phyloP scores from a whole-genome alignment of 2,329 filamentous ascomycete genomes.

The Xylariaceae sp. region DNA sequence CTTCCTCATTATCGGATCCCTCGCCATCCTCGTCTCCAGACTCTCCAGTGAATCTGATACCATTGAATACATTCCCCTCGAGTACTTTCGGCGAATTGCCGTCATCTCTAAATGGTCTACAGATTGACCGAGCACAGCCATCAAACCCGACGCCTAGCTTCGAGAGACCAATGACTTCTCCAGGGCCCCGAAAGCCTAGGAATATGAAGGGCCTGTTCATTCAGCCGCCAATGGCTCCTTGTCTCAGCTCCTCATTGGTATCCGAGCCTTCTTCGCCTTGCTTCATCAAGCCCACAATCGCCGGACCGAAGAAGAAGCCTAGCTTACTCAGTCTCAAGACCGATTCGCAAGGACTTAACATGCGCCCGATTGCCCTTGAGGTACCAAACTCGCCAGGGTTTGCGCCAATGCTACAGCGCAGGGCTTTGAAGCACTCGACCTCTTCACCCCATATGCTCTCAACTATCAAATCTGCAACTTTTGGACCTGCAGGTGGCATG shows the following conservation, averaged over 20 bases:
- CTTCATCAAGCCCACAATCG: conserved; percentile 78
- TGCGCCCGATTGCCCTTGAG: conserved; percentile 48
- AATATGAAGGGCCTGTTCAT: conserved; percentile 85
- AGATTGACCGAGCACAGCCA: conserved; percentile 32
- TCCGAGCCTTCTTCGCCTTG: conserved; percentile 70
- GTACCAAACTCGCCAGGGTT: conserved; percentile 55
- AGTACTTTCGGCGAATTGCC: conserved; percentile 52
- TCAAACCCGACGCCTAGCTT: conserved; percentile 31
- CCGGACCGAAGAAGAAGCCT: conserved; percentile 69
- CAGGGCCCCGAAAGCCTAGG: conserved; percentile 68
- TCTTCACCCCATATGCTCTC: conserved; percentile 67
- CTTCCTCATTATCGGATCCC: conserved; percentile 82
- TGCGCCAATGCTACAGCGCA: conserved; percentile 58
- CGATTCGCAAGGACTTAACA: conserved; percentile 55
- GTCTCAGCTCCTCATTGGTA: conserved; percentile 48
- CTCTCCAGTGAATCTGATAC: conserved; percentile 74
- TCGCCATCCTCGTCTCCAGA: conserved; percentile 92
- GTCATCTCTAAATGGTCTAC: conserved; percentile 45
- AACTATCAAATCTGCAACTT: conserved; percentile 56
- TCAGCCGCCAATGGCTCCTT: conserved; percentile 56
- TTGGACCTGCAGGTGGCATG: conserved; percentile 63
- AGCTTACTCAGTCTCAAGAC: conserved; percentile 78
- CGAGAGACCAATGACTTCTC: conserved; percentile 63
- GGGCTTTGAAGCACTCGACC: conserved; percentile 64
- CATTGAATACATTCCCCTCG: conserved; percentile 66